A percentile compares a stretch with the other conserved stretches of the same genome.
Conservation (phyloP, 2,329 filamentous ascomycete species). For the Periconia digitata region DNA sequence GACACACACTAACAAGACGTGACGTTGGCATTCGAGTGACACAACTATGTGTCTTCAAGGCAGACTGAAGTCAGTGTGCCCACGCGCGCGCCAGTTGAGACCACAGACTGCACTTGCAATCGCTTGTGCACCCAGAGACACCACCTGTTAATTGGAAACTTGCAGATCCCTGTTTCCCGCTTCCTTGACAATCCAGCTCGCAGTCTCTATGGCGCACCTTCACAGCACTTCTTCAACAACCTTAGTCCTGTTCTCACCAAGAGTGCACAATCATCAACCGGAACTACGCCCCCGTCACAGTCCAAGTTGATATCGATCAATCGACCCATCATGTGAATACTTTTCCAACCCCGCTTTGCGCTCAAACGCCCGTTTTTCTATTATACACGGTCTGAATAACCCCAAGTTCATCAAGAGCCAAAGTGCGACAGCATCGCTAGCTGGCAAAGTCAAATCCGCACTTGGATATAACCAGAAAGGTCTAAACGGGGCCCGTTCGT, state of each 20-base stretch:
- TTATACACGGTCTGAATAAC: no score
- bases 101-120: neutral
- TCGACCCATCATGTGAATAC: neutral
- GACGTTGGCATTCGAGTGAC: neutral
- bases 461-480: no score
- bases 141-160: no score
- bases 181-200: neutral
- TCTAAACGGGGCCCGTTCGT: no score
- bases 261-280: neutral
- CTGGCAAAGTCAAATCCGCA: no score
- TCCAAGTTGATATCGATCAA: neutral
- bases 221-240: neutral
- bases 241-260: neutral
- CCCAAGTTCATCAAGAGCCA: no score
- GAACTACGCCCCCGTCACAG: neutral
- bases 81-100: constrained; percentile 2
- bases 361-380: neutral
- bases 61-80: constrained; percentile 4
- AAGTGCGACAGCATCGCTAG: no score
- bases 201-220: neutral
- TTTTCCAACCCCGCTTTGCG: neutral
- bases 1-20: neutral
- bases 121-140: neutral
- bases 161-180: neutral
- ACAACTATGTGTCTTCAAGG: neutral